Evolutionary conservation across 495 filamentous ascomycete genomes (phyloP).

Genomic region (Staphylotrichum tortipilum): DNA sequence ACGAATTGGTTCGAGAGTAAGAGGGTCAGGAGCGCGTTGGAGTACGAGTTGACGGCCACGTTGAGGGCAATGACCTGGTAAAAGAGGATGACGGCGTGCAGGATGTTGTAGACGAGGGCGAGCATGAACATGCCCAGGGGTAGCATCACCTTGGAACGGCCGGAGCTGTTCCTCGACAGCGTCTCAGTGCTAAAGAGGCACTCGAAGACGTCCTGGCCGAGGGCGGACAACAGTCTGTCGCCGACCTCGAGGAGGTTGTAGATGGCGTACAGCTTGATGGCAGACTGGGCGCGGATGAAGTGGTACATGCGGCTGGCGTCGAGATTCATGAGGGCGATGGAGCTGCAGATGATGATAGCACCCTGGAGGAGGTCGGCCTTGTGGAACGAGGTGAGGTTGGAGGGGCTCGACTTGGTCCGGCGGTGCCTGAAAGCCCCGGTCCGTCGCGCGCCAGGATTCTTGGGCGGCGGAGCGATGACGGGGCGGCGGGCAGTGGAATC

Average conservation of each 20-base stretch:
- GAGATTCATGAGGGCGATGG: constrained; percentile 76
- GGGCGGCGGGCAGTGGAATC: not conserved
- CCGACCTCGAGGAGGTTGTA: constrained; percentile 91
- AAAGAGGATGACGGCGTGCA: constrained; percentile 80
- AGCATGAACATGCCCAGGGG: constrained; percentile 88
- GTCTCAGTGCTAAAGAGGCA: constrained; percentile 90
- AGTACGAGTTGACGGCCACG: constrained; percentile 97
- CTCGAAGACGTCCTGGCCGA: constrained; percentile 94
- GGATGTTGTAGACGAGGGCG: constrained; percentile 75
- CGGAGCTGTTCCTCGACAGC: constrained; percentile 75
- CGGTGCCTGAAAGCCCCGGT: constrained; percentile 50
- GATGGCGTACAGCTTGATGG: constrained; percentile 97
- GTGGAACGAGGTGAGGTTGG: constrained; percentile 72
- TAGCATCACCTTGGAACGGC: constrained; percentile 83
- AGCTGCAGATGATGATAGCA: constrained; percentile 72
- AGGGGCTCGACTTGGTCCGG: constrained; percentile 74
- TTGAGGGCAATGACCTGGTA: constrained; percentile 97
- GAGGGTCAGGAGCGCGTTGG: constrained; percentile 86
- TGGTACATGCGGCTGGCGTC: constrained; percentile 99
- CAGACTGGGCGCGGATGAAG: constrained; percentile 88
- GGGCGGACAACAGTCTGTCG: constrained; percentile 77
- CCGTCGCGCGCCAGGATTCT: constrained; percentile 8
- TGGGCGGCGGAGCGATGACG: not conserved
- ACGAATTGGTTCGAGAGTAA: constrained; percentile 94
- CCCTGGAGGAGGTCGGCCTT: constrained; percentile 95